A percentile compares a stretch with the other conserved stretches of the same genome.
phyloP scores from a whole-genome alignment of 2,329 filamentous ascomycete genomes.

The Colletotrichum orbiculare region DNA sequence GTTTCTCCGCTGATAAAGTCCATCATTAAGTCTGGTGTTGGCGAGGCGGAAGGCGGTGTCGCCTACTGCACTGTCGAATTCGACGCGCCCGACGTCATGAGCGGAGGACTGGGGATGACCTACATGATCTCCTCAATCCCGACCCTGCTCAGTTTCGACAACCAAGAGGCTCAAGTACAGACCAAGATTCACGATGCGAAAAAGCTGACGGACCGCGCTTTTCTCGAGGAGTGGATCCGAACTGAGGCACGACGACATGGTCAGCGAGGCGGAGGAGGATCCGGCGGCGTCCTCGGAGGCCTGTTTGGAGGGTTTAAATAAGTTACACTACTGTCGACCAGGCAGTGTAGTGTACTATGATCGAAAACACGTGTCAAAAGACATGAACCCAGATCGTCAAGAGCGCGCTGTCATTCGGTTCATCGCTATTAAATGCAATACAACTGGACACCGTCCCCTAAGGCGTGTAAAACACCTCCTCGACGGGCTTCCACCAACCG shows the following conservation, averaged over 20 bases:
- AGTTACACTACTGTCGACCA: background rate
- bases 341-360: background rate
- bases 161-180: slow-evolving; percentile 60
- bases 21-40: slow-evolving; percentile 62
- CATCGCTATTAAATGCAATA: slow-evolving; percentile 29
- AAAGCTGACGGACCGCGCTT: slow-evolving; percentile 59
- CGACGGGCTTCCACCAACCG: slow-evolving; percentile 76
- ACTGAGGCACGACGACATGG: slow-evolving; percentile 61
- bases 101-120: slow-evolving; percentile 56
- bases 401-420: slow-evolving; percentile 20
- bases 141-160: slow-evolving; percentile 68
- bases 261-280: slow-evolving; percentile 55
- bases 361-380: background rate
- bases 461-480: slow-evolving; percentile 75
- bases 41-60: slow-evolving; percentile 67
- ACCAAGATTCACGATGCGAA: slow-evolving; percentile 62
- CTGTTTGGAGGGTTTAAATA: slow-evolving; percentile 50
- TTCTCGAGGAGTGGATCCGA: slow-evolving; percentile 65
- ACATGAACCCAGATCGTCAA: slow-evolving; percentile 7
- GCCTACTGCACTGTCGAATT: slow-evolving; percentile 65
- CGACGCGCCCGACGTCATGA: slow-evolving; percentile 68
- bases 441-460: slow-evolving; percentile 42
- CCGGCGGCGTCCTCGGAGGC: slow-evolving; percentile 50
- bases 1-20: slow-evolving; percentile 61
- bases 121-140: slow-evolving; percentile 71